phyloP scores from a whole-genome alignment of 1,139 yeast genomes.

The Suzukiozyma palmioleophila region DNA sequence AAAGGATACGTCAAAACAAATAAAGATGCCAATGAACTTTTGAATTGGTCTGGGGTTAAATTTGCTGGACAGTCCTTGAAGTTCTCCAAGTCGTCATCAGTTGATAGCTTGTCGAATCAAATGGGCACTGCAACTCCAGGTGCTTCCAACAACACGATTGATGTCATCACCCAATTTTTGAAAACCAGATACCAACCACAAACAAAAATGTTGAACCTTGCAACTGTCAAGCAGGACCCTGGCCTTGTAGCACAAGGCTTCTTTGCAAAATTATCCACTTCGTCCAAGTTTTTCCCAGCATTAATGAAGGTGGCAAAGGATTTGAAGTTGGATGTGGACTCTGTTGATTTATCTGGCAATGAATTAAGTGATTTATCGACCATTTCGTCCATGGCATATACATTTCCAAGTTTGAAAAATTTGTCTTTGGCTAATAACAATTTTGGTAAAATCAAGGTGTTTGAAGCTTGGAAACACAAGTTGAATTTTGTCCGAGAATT shows the following conservation, averaged over 20 bases:
- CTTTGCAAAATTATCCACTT: conserved; percentile 53
- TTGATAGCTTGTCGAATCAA: conserved; percentile 16
- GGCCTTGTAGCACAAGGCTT: conserved; percentile 59
- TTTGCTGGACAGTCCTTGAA: conserved; percentile 74
- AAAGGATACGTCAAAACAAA: conserved; percentile 54
- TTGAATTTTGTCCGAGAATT: conserved; percentile 71
- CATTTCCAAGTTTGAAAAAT: conserved; percentile 74
- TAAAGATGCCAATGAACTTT: conserved; percentile 55
- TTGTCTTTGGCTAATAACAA: conserved; percentile 76
- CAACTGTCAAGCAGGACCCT: conserved; percentile 65
- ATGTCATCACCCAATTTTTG: conserved; percentile 58
- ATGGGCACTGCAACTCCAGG: conserved; percentile 18
- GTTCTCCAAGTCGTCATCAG: conserved; percentile 40
- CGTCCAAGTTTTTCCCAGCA: conserved; percentile 86
- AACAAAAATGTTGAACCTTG: conserved; percentile 63
- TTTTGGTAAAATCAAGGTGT: conserved; percentile 50
- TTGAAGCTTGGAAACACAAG: conserved; percentile 79
- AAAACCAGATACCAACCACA: conserved; percentile 63
- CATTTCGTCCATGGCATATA: conserved; percentile 62
- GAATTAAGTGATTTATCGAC: conserved; percentile 57
- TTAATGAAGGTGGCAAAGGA: conserved; percentile 77
- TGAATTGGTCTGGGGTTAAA: conserved; percentile 67
- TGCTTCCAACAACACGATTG: conserved; percentile 44
- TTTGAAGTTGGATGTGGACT: conserved; percentile 52
- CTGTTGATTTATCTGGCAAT: conserved; percentile 74